Conservation (phyloP, 139 green algal species). For the Prasinococcaceae sp. region DNA sequence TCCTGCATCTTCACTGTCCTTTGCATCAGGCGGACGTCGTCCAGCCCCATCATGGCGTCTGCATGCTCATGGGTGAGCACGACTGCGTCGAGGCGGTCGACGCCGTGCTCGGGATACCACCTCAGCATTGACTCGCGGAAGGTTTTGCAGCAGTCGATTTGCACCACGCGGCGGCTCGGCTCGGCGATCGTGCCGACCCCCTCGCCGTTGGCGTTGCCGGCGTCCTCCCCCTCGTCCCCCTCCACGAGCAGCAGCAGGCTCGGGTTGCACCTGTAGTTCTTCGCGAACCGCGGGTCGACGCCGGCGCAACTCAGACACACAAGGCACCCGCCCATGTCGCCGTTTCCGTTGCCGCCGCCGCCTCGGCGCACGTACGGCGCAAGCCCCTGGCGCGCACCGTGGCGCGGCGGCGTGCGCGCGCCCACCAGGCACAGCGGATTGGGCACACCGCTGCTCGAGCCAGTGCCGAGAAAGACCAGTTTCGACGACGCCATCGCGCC, state of each 20-base stretch:
- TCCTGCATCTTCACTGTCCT: too few relatives aligned
- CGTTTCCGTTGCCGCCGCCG: conserved; percentile 11
- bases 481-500: too few relatives aligned
- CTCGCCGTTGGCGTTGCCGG: background rate
- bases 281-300: too few relatives aligned
- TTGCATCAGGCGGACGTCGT: too few relatives aligned
- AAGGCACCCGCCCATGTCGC: too few relatives aligned
- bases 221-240: too few relatives aligned
- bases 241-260: too few relatives aligned
- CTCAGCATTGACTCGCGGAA: conserved; percentile 23
- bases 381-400: background rate
- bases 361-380: background rate
- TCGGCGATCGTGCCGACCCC: too few relatives aligned
- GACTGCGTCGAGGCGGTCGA: conserved; percentile 16
- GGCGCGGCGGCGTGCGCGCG: background rate
- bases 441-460: conserved; percentile 16
- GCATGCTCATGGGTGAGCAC: conserved; percentile 25
- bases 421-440: conserved; percentile 13
- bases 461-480: conserved; percentile 12
- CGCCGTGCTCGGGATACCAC: conserved; percentile 10
- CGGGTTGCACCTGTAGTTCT: too few relatives aligned
- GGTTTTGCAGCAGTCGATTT: conserved; percentile 19
- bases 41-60: conserved; percentile 23
- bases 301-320: too few relatives aligned
- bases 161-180: conserved; percentile 6